Evolutionary conservation across 495 filamentous ascomycete genomes (phyloP), one percentile per base, ranked within the genome.

Genomic region (Penicillium samsonianum): DNA sequence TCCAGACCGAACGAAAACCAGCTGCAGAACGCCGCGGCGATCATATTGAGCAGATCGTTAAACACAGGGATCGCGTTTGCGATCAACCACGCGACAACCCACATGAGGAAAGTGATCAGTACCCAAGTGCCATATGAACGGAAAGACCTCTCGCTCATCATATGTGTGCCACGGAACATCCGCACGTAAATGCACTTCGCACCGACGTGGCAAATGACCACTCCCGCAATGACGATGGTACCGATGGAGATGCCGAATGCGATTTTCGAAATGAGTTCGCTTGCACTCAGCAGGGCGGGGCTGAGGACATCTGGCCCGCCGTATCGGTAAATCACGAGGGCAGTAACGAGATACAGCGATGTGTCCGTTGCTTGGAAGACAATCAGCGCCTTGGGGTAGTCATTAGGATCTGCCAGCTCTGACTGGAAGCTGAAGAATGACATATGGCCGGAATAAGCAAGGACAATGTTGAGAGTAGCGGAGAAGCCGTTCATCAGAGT

Each of bases 211-310:
- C 79, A 85, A 65, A 87, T 83, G 65, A 90, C 83, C 44, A 60
- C 57, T 5, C 57, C 57, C 5, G 57, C 50, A 37, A 60, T 43
- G 12, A 60, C 19, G 33, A 47, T 47, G 25, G 85, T 87, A 0
- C 88, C 88, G 3, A 87, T 67, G 16, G 87, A 87, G 46, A 90
- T 70, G n/a, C 87, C 87, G 59, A 85, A 91, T 4, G 86, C 82
- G 17, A 62, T 20, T 69, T 89, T 89, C 52, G 81, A 78, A 4
- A 90, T 58, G 0, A 80, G 23, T 4, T 70, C 68, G 8, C 80
- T 76, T 10, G 85, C 83, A 0, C 84, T 84, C 19, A 83, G 76
- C 1, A 90, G 78, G 4, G 87, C 87, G 1, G 88, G 88, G 1
- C 82, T 83, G 26, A 70, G 60, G 54, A 91, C 88, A 8, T 71